These are phyloP conservation scores for Phytophthora pseudosyringae DNA, from an alignment of 352 stramenopile genomes.

Conservation along the genomic window DNA sequence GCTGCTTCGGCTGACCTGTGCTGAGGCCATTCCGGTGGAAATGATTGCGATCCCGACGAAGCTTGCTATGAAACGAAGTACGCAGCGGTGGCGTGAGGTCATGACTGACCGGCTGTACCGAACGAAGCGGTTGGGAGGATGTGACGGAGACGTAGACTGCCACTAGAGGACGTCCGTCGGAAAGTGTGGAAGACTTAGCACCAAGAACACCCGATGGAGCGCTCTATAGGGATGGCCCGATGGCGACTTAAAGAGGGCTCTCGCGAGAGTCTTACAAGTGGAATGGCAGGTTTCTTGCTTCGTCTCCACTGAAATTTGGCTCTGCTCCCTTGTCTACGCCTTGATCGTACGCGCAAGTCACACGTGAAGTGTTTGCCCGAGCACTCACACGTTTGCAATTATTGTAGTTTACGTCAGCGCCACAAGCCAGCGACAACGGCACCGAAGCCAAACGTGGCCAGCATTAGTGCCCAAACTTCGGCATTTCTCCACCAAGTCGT, in stretches of 20 bases:
- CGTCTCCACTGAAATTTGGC: slow-evolving; percentile 29
- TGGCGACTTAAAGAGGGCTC: slow-evolving; percentile 19
- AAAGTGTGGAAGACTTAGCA: slow-evolving; percentile 20
- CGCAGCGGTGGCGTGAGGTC: slow-evolving; percentile 31
- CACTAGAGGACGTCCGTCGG: slow-evolving; percentile 2
- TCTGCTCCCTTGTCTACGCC: slow-evolving; percentile 6
- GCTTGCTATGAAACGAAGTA: slow-evolving; percentile 26
- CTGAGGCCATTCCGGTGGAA: slow-evolving; percentile 1
- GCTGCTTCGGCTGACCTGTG: slow-evolving; percentile 13
- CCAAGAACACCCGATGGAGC: slow-evolving; percentile 1
- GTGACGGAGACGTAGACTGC: slow-evolving; percentile 16
- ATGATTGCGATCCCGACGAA: slow-evolving; percentile 16
- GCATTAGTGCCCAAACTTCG: slow-evolving; percentile 37
- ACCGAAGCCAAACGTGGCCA: slow-evolving; percentile 19
- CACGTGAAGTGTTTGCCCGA: not conserved
- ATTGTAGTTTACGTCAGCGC: slow-evolving; percentile 17
- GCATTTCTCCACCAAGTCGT: slow-evolving; percentile 15
- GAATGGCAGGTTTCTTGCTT: slow-evolving; percentile 35
- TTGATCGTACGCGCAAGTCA: not conserved
- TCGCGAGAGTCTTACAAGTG: slow-evolving; percentile 2
- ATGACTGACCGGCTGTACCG: slow-evolving; percentile 41
- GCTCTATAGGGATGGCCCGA: slow-evolving; percentile 24
- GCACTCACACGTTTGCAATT: slow-evolving; percentile 16
- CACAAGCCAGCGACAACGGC: slow-evolving; percentile 26
- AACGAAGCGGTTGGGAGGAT: slow-evolving; percentile 37